These are phyloP conservation scores for Hanseniaspora thailandica DNA, from an alignment of 805 yeast genomes.

Conservation along the genomic window DNA sequence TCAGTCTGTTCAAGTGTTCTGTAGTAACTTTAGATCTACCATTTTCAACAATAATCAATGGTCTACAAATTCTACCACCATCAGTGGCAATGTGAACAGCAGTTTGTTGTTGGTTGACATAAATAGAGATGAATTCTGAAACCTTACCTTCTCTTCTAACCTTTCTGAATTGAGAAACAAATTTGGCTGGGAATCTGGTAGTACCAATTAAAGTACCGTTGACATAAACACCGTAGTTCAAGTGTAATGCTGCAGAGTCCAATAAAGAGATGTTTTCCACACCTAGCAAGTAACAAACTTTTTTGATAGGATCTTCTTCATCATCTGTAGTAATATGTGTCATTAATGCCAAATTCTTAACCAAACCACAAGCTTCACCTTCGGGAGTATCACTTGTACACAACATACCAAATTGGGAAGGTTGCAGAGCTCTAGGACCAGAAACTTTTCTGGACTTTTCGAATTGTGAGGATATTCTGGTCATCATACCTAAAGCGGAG, in stretches of 20 bases:
- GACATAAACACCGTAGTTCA: conserved; percentile 71
- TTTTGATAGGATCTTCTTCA: conserved; percentile 79
- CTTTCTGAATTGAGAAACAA: conserved; percentile 65
- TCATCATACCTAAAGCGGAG: conserved; percentile 98
- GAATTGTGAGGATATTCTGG: conserved; percentile 96
- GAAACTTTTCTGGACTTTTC: conserved; percentile 96
- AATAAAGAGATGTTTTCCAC: conserved; percentile 74
- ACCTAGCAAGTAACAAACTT: conserved; percentile 69
- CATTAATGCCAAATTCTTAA: conserved; percentile 92
- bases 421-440: conserved; percentile 97
- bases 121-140: conserved; percentile 83
- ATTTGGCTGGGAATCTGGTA: conserved; percentile 73
- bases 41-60: conserved; percentile 73
- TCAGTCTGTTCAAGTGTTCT: conserved; percentile 51
- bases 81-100: conserved; percentile 98
- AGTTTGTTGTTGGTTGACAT: conserved; percentile 74
- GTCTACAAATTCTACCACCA: conserved; percentile 97
- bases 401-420: conserved; percentile 97
- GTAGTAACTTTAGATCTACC: conserved; percentile 61
- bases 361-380: conserved; percentile 99
- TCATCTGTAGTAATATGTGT: conserved; percentile 98
- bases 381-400: conserved; percentile 99
- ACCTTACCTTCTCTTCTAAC: conserved; percentile 76
- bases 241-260: conserved; percentile 73
- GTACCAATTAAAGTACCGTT: conserved; percentile 93